These are phyloP conservation scores for Blumeria graminis DNA, from an alignment of 2,329 filamentous ascomycete genomes.

Conservation along the genomic window DNA sequence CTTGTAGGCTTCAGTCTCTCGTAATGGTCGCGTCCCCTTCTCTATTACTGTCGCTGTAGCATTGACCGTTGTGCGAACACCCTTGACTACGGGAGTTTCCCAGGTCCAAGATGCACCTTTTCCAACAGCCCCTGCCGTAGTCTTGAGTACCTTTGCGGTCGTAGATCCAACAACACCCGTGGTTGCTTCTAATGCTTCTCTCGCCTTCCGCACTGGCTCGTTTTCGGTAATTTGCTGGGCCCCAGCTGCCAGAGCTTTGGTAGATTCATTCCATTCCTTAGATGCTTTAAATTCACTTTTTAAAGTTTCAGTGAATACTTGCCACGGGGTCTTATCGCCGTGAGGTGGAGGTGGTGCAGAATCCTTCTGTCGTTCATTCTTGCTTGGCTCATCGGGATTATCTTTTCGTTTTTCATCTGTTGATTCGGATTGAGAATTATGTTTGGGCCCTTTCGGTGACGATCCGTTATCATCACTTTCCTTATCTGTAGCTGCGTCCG, in stretches of 20 bases:
- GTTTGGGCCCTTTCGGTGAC: too few species aligned
- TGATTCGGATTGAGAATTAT: too few species aligned
- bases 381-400: conserved; percentile 8
- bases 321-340: conserved; percentile 94
- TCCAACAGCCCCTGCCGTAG: conserved; percentile 65
- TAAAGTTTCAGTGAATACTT: conserved; percentile 96
- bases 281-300: conserved; percentile 83
- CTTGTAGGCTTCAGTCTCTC: conserved; percentile 87
- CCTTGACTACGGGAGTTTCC: conserved; percentile 86
- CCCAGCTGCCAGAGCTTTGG: conserved; percentile 73
- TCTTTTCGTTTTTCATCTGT: not conserved
- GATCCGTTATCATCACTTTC: too few species aligned
- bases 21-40: conserved; percentile 81
- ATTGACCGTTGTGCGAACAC: conserved; percentile 63
- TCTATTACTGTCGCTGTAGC: conserved; percentile 71
- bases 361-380: conserved; percentile 29
- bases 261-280: conserved; percentile 98
- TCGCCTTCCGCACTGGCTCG: conserved; percentile 65
- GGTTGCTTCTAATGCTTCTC: conserved; percentile 67
- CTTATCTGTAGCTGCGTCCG: too few species aligned
- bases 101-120: conserved; percentile 91
- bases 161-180: conserved; percentile 61
- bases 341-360: conserved; percentile 77
- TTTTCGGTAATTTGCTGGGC: conserved; percentile 85
- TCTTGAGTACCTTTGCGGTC: conserved; percentile 59